Evolutionary conservation across 441 rosid species (phyloP).

Genomic region (Populus hybrid): DNA sequence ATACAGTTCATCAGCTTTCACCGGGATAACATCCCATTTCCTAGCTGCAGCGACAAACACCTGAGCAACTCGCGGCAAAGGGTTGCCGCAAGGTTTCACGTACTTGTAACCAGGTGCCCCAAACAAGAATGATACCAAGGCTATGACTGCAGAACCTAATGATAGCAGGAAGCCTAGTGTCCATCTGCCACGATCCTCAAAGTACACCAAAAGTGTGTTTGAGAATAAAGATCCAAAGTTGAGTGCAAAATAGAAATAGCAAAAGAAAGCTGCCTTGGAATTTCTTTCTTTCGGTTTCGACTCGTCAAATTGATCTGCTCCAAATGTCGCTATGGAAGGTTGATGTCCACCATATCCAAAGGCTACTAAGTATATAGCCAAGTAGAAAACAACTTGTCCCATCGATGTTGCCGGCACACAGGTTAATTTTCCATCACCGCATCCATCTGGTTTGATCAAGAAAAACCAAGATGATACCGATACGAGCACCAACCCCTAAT

Average conservation of each 20-base stretch:
- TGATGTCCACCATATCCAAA: slow-evolving; percentile 90
- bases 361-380: slow-evolving; percentile 67
- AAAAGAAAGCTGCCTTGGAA: slow-evolving; percentile 63
- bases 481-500: slow-evolving; percentile 52
- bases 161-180: slow-evolving; percentile 71
- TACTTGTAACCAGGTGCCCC: slow-evolving; percentile 48
- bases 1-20: slow-evolving; percentile 36
- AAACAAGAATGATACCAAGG: slow-evolving; percentile 41
- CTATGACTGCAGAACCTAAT: slow-evolving; percentile 53
- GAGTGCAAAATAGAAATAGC: slow-evolving; percentile 83
- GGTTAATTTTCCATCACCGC: slow-evolving; percentile 49
- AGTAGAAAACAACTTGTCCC: slow-evolving; percentile 50
- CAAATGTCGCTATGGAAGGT: slow-evolving; percentile 89
- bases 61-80: slow-evolving; percentile 77
- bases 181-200: slow-evolving; percentile 77
- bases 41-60: slow-evolving; percentile 61
- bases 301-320: slow-evolving; percentile 83
- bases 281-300: slow-evolving; percentile 26
- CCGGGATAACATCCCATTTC: slow-evolving; percentile 52
- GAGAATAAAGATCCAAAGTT: slow-evolving; percentile 81
- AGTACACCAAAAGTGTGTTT: slow-evolving; percentile 77
- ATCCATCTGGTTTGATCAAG: slow-evolving; percentile 64
- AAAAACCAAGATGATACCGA: slow-evolving; percentile 59
- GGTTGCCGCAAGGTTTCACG: slow-evolving; percentile 69
- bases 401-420: slow-evolving; percentile 46